phyloP scores from a whole-genome alignment of 345 rosid genomes.

The Geranium brycei region DNA sequence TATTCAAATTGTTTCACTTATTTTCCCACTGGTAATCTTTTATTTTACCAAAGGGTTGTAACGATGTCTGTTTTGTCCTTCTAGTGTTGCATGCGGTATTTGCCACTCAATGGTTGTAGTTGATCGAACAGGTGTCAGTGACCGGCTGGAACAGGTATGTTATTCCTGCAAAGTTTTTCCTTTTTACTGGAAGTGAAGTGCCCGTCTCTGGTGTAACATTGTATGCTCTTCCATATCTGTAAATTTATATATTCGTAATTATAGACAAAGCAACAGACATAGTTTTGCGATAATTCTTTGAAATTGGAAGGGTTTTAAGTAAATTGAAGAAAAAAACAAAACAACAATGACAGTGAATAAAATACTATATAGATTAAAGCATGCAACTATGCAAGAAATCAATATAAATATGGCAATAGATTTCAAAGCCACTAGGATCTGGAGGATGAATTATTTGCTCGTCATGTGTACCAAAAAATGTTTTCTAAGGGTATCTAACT shows the following conservation, averaged over 20 bases:
- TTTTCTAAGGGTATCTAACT: too few species aligned
- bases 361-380: too few species aligned
- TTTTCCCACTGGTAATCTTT: not conserved
- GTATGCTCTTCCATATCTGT: not conserved
- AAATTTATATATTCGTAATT: too few species aligned
- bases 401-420: too few species aligned
- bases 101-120: conserved; percentile 82
- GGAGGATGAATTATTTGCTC: too few species aligned
- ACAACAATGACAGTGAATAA: too few species aligned
- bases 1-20: not conserved
- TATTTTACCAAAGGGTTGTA: not conserved
- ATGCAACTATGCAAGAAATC: too few species aligned
- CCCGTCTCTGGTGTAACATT: not conserved
- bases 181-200: not conserved
- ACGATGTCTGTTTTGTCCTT: conserved; percentile 8
- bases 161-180: not conserved
- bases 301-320: not conserved
- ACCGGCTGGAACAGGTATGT: conserved; percentile 76
- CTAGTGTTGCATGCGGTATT: conserved; percentile 83
- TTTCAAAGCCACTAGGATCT: too few species aligned
- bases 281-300: not conserved
- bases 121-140: conserved; percentile 51
- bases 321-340: too few species aligned
- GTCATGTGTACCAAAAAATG: too few species aligned
- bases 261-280: not conserved